Base-by-base conservation (phyloP, 2,329 filamentous ascomycete species). In the Chaetomiaceae sp. region DNA sequence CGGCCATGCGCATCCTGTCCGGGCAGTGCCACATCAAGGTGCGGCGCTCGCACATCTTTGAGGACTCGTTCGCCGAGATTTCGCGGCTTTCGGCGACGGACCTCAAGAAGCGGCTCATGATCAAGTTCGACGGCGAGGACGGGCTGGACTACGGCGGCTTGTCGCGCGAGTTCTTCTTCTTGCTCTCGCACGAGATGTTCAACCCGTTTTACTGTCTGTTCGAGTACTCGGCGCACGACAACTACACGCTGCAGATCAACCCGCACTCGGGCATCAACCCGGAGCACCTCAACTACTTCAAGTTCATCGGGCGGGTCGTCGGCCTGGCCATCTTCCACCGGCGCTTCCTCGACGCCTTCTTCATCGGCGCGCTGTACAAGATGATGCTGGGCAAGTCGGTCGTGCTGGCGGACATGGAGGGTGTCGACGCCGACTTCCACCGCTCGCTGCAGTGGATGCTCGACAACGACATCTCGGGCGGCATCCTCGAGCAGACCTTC, bases 201-300 rank as follows among this genome's bases (percentile, higher is more conserved):
- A 98, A 98, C 68, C 93, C 93, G 26, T 98, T 98, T 72, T 98
- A 98, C 73, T 98, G 93, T 66, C 76, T 98, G 44, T 98, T 98
- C 74, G 93, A 98, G 71, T 98, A 98, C 69, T 97, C 93, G 20
- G 93, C 93, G 32, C 93, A 98, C 74, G 93, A 98, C 80, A 98
- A 98, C 72, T 98, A 98, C 72, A 98, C 93, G 24, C 84, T 98
- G 45, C 93, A 98, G 70, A 98, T 98, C 74, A 98, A 98, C 72
- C 93, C 93, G 37, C 93, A 98, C 68, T 98, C 93, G 17, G 93
- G 93, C 55, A 97, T 98, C 70, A 98, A 98, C 68, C 93, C 93
- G 1, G 93, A 98, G 70, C 93, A 98, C 79, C 74, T 98, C 61
- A 97, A 96, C 66, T 98, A 97, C 72, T 98, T 98, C 81, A 97